A percentile compares a stretch with the other conserved stretches of the same genome.
Evolutionary conservation across 768 basidiomycete species (phyloP).

Genomic region (Macrocybe gigantea): DNA sequence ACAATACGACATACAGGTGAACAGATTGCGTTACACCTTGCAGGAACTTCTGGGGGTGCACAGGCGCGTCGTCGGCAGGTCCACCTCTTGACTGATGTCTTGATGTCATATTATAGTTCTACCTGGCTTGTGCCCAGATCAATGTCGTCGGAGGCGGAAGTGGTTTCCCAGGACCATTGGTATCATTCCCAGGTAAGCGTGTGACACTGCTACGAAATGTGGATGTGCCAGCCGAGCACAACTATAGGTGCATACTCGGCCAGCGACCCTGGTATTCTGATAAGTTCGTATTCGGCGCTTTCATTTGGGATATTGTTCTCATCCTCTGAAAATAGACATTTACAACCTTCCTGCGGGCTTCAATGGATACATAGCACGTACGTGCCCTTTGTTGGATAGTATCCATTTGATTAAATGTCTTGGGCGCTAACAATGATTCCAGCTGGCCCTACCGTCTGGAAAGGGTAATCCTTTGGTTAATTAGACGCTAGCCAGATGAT

Average conservation of each 20-base stretch:
- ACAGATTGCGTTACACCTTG: slow-evolving; percentile 30
- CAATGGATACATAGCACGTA: slow-evolving; percentile 26
- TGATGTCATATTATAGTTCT: slow-evolving; percentile 17
- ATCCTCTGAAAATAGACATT: slow-evolving; percentile 15
- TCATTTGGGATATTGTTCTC: background rate
- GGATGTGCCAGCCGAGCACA: background rate
- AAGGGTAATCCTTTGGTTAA: slow-evolving; percentile 12
- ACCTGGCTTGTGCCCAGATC: slow-evolving; percentile 31
- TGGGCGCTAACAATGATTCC: background rate
- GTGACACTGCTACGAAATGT: background rate
- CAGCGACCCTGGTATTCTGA: slow-evolving; percentile 25
- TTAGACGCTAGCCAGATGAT: too few relatives aligned
- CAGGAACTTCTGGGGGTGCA: slow-evolving; percentile 20
- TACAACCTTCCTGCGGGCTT: slow-evolving; percentile 22
- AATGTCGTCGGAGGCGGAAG: slow-evolving; percentile 26
- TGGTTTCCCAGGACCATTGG: slow-evolving; percentile 22
- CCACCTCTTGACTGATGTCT: background rate
- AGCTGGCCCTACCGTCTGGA: slow-evolving; percentile 29
- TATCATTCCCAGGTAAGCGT: slow-evolving; percentile 27
- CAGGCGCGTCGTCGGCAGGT: slow-evolving; percentile 12
- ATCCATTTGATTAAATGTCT: background rate
- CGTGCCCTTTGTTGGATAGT: slow-evolving; percentile 5
- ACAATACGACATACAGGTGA: slow-evolving; percentile 13
- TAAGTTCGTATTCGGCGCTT: slow-evolving; percentile 16
- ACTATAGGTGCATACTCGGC: slow-evolving; percentile 22